Evolutionary conservation across 129 eudicot genomes (phyloP).

Genomic region (Centrapalus pauciflorus): DNA sequence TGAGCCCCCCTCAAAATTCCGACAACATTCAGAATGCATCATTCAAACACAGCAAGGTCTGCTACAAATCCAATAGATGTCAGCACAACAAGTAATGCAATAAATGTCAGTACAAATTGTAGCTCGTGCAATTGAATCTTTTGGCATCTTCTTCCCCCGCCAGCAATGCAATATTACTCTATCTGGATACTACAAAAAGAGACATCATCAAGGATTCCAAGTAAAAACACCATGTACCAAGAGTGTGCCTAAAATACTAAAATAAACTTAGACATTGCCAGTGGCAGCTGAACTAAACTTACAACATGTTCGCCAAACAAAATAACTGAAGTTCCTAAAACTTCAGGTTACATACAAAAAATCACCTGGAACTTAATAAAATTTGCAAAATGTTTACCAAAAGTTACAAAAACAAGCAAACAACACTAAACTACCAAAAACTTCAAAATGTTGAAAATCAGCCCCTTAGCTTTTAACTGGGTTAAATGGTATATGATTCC

Average conservation of each 20-base stretch:
- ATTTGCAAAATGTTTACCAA: too few relatives aligned
- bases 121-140: neutral
- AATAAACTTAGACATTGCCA: neutral
- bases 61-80: neutral
- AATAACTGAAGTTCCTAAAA: too few relatives aligned
- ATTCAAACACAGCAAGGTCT: neutral
- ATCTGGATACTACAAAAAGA: neutral
- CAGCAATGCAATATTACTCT: neutral
- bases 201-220: neutral
- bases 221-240: neutral
- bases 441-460: neutral
- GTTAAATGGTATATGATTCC: neutral
- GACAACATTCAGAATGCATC: neutral
- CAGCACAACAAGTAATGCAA: neutral
- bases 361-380: neutral
- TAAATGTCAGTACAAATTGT: neutral
- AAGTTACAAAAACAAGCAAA: too few relatives aligned
- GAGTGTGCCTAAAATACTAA: neutral
- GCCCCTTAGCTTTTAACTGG: neutral
- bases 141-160: neutral
- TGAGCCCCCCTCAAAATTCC: neutral
- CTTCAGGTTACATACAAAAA: neutral
- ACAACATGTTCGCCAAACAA: neutral
- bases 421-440: neutral
- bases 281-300: neutral